A percentile compares a stretch with the other conserved stretches of the same genome.
These are phyloP conservation scores for Syncephalastrum monosporum DNA, from an alignment of 371 early-diverging fungal species.

Conservation along the genomic window DNA sequence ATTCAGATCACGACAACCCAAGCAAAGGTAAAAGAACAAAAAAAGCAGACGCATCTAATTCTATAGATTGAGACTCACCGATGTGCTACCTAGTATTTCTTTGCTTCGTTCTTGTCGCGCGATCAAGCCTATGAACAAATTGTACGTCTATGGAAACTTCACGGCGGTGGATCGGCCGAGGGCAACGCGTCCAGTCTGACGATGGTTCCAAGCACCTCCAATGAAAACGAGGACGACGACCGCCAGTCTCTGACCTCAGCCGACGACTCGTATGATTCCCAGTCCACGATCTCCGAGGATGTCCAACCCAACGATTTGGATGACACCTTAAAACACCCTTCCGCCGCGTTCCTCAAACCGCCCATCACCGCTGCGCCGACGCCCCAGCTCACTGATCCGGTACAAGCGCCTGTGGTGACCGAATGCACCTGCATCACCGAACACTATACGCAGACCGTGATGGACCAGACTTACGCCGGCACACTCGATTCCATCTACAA, in stretches of 20 bases:
- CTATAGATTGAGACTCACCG: no score
- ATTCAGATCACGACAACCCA: constrained; percentile 76
- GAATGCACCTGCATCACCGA: constrained; percentile 45
- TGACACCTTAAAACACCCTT: no score
- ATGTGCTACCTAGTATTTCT: constrained; percentile 54
- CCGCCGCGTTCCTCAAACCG: neutral
- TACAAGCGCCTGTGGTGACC: constrained; percentile 13
- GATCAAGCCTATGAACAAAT: constrained; percentile 76
- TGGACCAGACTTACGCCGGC: constrained; percentile 47
- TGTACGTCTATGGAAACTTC: constrained; percentile 54
- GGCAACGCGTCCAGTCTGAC: constrained; percentile 71
- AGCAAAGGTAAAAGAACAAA: constrained; percentile 46
- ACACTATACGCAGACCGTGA: constrained; percentile 46
- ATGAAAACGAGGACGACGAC: constrained; percentile 7
- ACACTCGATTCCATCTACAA: constrained; percentile 47
- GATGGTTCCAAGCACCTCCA: neutral
- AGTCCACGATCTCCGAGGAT: no score
- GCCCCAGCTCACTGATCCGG: neutral
- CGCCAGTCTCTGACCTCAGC: no score
- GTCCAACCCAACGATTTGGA: no score
- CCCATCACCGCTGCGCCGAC: neutral
- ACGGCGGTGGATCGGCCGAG: constrained; percentile 21
- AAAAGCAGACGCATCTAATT: no score
- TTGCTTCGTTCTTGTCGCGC: constrained; percentile 78
- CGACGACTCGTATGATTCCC: no score